These are phyloP conservation scores for Yamadazyma blattariae DNA, from an alignment of 1,139 yeast species.

Conservation along the genomic window DNA sequence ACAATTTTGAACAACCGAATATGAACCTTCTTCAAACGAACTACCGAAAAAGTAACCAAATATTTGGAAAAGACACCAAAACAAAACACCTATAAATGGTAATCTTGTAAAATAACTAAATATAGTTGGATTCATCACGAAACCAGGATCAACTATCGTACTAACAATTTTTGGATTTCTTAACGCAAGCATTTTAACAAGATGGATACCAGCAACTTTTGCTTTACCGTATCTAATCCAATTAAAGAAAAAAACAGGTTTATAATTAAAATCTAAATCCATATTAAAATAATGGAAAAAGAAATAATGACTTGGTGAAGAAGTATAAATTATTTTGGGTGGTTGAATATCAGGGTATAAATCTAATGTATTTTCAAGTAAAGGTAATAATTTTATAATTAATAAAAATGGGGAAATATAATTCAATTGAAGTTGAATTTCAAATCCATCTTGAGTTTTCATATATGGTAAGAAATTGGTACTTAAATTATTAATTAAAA, in stretches of 20 bases:
- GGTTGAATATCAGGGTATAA: constrained; percentile 26
- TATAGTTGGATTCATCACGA: constrained; percentile 74
- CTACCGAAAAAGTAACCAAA: constrained; percentile 72
- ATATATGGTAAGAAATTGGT: constrained; percentile 73
- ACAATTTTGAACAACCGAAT: constrained; percentile 64
- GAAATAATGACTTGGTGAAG: constrained; percentile 69
- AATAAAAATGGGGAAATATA: constrained; percentile 74
- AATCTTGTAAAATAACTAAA: constrained; percentile 73
- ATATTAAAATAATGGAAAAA: constrained; percentile 51
- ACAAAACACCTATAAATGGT: constrained; percentile 71
- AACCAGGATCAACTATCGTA: constrained; percentile 80
- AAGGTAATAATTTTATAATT: constrained; percentile 58
- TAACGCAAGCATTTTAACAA: constrained; percentile 61
- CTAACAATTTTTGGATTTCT: constrained; percentile 66
- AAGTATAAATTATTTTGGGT: constrained; percentile 64
- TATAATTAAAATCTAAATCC: constrained; percentile 50
- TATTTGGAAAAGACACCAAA: constrained; percentile 66
- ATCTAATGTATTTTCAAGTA: constrained; percentile 41
- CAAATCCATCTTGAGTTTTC: constrained; percentile 68
- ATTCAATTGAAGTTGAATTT: constrained; percentile 77
- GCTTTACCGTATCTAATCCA: constrained; percentile 81
- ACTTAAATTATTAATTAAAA: constrained; percentile 79
- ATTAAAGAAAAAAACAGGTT: constrained; percentile 67
- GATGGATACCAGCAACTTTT: constrained; percentile 77
- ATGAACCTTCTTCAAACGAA: constrained; percentile 67